A percentile compares a stretch with the other conserved stretches of the same genome.
Evolutionary conservation across 2,329 filamentous ascomycete genomes (phyloP).

Genomic region (Zopfia rhizophila): DNA sequence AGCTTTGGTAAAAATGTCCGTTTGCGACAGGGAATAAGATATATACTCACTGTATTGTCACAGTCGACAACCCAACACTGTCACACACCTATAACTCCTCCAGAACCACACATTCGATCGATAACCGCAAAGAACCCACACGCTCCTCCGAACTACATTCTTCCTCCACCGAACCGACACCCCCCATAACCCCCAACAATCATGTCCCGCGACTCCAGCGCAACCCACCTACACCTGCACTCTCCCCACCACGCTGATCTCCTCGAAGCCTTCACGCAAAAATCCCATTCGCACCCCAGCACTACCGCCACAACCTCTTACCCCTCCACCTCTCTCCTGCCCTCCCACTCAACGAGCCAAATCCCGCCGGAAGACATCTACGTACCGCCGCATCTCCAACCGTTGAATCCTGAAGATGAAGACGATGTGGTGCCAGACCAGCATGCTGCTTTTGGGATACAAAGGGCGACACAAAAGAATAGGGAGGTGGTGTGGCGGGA

Average conservation of each 20-base stretch:
- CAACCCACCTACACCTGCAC: constrained; percentile 81
- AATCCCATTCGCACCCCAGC: too few species aligned
- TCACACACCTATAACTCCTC: neutral
- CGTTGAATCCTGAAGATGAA: constrained; percentile 87
- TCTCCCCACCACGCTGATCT: constrained; percentile 77
- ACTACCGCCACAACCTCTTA: too few species aligned
- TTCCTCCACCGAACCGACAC: constrained; percentile 13
- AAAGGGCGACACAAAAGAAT: constrained; percentile 77
- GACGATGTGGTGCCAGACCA: constrained; percentile 90
- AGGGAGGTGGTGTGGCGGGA: constrained; percentile 83
- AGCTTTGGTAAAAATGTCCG: neutral
- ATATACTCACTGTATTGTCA: neutral
- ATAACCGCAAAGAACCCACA: constrained; percentile 8
- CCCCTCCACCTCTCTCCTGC: too few species aligned
- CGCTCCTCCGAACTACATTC: neutral
- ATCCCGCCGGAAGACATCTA: constrained; percentile 75
- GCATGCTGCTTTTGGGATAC: constrained; percentile 87
- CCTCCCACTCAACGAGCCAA: constrained; percentile 24
- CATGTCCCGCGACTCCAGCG: constrained; percentile 75
- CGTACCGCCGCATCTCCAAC: constrained; percentile 81
- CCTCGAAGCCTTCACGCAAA: constrained; percentile 70
- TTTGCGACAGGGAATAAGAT: neutral
- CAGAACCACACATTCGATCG: neutral
- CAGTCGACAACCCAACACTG: neutral
- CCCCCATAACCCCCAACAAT: too few species aligned